Percentiles rank a stretch among this genome's conserved stretches.
These are phyloP conservation scores for Wickerhamomyces hampshirensis DNA, from an alignment of 805 yeast species.

Conservation along the genomic window DNA sequence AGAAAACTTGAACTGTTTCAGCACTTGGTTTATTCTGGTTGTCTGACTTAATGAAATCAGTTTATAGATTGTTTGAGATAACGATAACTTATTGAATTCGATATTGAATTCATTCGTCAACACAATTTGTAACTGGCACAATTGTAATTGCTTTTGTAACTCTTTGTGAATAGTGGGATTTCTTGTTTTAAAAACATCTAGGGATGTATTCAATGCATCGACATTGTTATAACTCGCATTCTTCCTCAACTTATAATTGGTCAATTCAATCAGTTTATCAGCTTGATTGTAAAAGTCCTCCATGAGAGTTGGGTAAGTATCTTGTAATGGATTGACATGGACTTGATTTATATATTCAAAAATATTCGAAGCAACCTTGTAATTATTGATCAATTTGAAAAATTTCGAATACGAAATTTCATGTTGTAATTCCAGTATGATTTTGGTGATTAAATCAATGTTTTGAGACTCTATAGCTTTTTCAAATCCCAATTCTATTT, in stretches of 20 bases:
- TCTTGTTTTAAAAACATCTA: slow-evolving; percentile 24
- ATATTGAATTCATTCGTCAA: slow-evolving; percentile 37
- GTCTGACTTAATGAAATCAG: slow-evolving; percentile 46
- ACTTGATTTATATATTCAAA: slow-evolving; percentile 30
- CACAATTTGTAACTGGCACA: slow-evolving; percentile 40
- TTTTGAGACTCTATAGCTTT: slow-evolving; percentile 45
- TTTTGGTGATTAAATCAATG: slow-evolving; percentile 50
- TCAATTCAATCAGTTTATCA: slow-evolving; percentile 47
- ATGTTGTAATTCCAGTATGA: slow-evolving; percentile 47
- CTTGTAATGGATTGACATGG: slow-evolving; percentile 17
- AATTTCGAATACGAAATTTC: slow-evolving; percentile 62
- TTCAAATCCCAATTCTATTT: slow-evolving; percentile 59
- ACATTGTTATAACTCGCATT: slow-evolving; percentile 8
- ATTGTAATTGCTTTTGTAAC: slow-evolving; percentile 39
- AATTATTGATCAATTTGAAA: slow-evolving; percentile 55
- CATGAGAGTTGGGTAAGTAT: slow-evolving; percentile 27
- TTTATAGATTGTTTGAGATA: slow-evolving; percentile 43
- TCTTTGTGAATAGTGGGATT: slow-evolving; percentile 32
- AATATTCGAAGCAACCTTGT: slow-evolving; percentile 32
- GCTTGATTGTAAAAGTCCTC: slow-evolving; percentile 60
- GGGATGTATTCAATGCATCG: slow-evolving; percentile 18
- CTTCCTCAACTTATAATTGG: slow-evolving; percentile 34
- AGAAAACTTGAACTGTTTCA: slow-evolving; percentile 49
- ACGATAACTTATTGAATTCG: slow-evolving; percentile 37
- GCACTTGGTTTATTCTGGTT: slow-evolving; percentile 41